Conservation (phyloP, 208 protist genomes). For the Wallacemonas collosoma region DNA sequence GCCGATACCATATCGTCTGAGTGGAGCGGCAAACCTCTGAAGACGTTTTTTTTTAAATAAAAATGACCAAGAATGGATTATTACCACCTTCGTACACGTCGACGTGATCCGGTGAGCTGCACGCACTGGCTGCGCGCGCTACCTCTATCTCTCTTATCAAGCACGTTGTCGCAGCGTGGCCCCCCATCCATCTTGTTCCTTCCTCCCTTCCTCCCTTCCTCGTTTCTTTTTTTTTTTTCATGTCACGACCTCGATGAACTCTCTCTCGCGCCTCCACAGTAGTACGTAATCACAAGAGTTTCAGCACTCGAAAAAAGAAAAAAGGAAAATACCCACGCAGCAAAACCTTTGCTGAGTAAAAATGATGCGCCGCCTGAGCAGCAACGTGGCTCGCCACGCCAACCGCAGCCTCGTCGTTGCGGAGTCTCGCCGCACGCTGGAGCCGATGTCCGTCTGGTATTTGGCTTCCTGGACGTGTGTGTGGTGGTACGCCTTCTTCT, state of each 20-base stretch:
- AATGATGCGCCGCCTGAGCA: conserved; percentile 51
- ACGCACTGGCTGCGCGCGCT: too few species aligned
- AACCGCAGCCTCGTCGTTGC: conserved; percentile 38
- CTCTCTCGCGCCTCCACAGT: not conserved
- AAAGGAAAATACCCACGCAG: not conserved
- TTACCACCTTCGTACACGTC: too few species aligned
- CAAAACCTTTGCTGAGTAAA: not conserved
- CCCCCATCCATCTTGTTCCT: too few species aligned
- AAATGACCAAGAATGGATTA: too few species aligned
- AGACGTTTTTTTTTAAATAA: too few species aligned
- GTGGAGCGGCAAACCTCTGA: too few species aligned
- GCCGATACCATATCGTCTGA: too few species aligned
- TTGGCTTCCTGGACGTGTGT: conserved; percentile 81
- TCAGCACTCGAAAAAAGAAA: not conserved
- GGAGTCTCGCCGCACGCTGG: conserved; percentile 68
- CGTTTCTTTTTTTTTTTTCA: too few species aligned
- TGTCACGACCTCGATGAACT: not conserved
- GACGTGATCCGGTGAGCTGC: too few species aligned
- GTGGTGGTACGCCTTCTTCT: conserved; percentile 91
- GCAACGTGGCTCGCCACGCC: conserved; percentile 38
- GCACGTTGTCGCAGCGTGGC: too few species aligned
- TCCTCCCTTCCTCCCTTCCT: too few species aligned
- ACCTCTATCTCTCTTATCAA: too few species aligned
- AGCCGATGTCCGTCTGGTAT: conserved; percentile 90
- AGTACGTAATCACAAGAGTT: not conserved